Conservation (phyloP, 2,329 filamentous ascomycete species). For the Colletotrichum australisinense region DNA sequence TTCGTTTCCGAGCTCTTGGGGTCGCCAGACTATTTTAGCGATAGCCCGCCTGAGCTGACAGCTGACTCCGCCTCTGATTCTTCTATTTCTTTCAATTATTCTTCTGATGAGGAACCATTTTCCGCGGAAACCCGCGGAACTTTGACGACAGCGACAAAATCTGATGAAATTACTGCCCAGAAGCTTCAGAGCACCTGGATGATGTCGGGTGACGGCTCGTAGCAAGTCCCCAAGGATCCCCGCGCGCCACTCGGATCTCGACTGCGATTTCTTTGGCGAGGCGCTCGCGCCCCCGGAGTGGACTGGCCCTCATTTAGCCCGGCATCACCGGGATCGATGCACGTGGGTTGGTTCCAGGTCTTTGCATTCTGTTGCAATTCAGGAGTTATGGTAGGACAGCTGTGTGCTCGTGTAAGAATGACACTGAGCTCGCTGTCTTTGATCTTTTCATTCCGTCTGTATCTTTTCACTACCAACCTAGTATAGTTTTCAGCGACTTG, state of each 20-base stretch:
- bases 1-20: slow-evolving; percentile 54
- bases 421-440: slow-evolving; percentile 28
- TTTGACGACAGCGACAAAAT: slow-evolving; percentile 37
- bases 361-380: neutral
- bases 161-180: slow-evolving; percentile 41
- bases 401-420: slow-evolving; percentile 17
- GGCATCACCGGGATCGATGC: neutral
- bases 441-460: neutral
- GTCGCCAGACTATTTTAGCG: slow-evolving; percentile 46
- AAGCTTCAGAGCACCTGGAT: slow-evolving; percentile 50
- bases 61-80: slow-evolving; percentile 37
- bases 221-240: slow-evolving; percentile 54
- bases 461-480: neutral
- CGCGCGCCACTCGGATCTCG: slow-evolving; percentile 43
- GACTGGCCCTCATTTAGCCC: slow-evolving; percentile 50
- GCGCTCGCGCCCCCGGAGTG: slow-evolving; percentile 43
- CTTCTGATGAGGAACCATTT: slow-evolving; percentile 47
- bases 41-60: slow-evolving; percentile 50
- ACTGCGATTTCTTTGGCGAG: slow-evolving; percentile 39
- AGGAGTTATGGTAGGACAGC: neutral
- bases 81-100: neutral
- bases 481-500: too few species aligned
- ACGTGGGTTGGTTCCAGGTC: neutral
- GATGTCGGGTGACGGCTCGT: slow-evolving; percentile 58
- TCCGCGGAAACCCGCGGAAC: neutral